These are phyloP conservation scores for Debaryomyces sp. DNA, from an alignment of 1,139 yeast genomes.

Conservation along the genomic window DNA sequence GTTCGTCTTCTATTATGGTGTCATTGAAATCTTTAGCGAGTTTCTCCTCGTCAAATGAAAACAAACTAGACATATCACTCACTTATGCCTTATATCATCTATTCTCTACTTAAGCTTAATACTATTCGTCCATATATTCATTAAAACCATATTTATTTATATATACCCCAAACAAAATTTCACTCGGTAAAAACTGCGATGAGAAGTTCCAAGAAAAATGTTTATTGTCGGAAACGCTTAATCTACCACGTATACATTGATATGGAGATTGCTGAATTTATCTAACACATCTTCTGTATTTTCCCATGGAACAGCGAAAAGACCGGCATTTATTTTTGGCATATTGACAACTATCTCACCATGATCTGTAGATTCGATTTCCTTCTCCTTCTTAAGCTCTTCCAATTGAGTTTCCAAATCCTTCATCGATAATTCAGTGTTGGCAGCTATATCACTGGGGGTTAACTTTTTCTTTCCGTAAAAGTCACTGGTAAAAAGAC, in stretches of 20 bases:
- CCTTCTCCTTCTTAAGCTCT: conserved; percentile 16
- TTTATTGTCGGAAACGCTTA: conserved; percentile 1
- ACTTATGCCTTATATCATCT: not conserved
- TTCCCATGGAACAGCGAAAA: conserved; percentile 80
- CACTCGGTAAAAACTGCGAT: conserved; percentile 3
- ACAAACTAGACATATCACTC: conserved; percentile 12
- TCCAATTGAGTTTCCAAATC: conserved; percentile 47
- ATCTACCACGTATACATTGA: conserved; percentile 43
- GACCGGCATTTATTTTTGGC: conserved; percentile 83
- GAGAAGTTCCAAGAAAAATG: conserved; percentile 2
- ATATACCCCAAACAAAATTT: conserved; percentile 4
- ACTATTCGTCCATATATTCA: not conserved
- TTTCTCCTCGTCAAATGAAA: conserved; percentile 27
- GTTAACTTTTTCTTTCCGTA: conserved; percentile 28
- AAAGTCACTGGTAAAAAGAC: conserved; percentile 68
- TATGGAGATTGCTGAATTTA: conserved; percentile 26
- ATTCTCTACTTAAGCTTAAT: not conserved
- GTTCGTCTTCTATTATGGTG: conserved; percentile 6
- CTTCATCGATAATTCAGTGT: conserved; percentile 51
- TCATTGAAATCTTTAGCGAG: conserved; percentile 13
- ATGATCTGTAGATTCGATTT: conserved; percentile 14
- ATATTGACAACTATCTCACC: conserved; percentile 44
- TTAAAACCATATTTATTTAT: not conserved
- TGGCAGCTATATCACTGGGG: conserved; percentile 43
- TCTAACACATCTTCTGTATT: conserved; percentile 57